A percentile compares a stretch with the other conserved stretches of the same genome.
phyloP scores from a whole-genome alignment of 805 yeast species.

The Sugiyamaella qingdaonensis region DNA sequence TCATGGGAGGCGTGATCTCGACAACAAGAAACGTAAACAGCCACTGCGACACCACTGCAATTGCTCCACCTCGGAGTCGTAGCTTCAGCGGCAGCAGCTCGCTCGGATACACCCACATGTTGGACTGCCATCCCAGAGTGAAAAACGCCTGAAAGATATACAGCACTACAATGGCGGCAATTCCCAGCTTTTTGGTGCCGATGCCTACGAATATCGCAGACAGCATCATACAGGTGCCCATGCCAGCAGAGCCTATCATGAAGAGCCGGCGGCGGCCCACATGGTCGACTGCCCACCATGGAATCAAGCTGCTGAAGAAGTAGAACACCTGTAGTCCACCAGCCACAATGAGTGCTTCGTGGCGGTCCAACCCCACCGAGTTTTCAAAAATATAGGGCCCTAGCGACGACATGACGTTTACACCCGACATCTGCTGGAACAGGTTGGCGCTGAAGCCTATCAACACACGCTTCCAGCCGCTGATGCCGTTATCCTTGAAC shows the following conservation, averaged over 20 bases:
- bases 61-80: slow-evolving; percentile 80
- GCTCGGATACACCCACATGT: slow-evolving; percentile 79
- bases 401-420: slow-evolving; percentile 57
- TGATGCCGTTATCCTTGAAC: slow-evolving; percentile 5
- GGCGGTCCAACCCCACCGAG: slow-evolving; percentile 69
- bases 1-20: slow-evolving; percentile 77
- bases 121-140: slow-evolving; percentile 90
- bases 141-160: slow-evolving; percentile 73
- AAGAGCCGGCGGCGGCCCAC: slow-evolving; percentile 69
- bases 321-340: slow-evolving; percentile 35
- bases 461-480: slow-evolving; percentile 1
- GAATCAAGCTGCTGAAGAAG: slow-evolving; percentile 58
- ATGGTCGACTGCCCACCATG: slow-evolving; percentile 33
- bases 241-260: slow-evolving; percentile 63
- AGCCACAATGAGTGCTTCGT: slow-evolving; percentile 53
- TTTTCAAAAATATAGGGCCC: slow-evolving; percentile 58
- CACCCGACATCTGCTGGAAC: slow-evolving; percentile 1
- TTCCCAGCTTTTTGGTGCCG: neutral
- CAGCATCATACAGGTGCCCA: slow-evolving; percentile 33
- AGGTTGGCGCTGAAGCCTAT: slow-evolving; percentile 2
- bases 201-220: slow-evolving; percentile 7
- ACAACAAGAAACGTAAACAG: slow-evolving; percentile 85
- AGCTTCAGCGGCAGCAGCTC: slow-evolving; percentile 79
- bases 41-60: slow-evolving; percentile 89
- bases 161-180: slow-evolving; percentile 39